Conservation (phyloP, 495 filamentous ascomycete species). For the Xylaria venustula region DNA sequence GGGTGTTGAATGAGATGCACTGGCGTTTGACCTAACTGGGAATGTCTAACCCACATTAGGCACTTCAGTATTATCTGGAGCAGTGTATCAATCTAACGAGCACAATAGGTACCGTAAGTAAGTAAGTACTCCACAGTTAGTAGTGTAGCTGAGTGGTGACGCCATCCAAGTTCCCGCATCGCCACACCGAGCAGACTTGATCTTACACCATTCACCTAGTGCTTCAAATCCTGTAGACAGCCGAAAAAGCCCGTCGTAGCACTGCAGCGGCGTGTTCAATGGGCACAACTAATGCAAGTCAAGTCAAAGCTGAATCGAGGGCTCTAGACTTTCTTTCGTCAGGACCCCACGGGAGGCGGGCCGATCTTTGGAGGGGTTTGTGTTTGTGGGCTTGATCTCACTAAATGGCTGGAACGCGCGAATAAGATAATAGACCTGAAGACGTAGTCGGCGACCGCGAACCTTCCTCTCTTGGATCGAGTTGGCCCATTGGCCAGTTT, state of each 20-base stretch:
- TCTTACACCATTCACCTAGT: background rate
- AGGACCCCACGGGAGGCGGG: background rate
- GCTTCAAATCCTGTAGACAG: background rate
- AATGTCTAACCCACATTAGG: no score
- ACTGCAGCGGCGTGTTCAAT: background rate
- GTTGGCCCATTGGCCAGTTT: background rate
- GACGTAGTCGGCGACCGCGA: background rate
- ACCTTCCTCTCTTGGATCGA: background rate
- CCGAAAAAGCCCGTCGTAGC: background rate
- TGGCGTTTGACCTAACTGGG: no score
- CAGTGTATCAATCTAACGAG: no score
- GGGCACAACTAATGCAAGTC: background rate
- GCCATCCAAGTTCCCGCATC: no score
- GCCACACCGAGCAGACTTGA: no score
- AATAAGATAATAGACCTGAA: background rate
- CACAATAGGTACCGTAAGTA: no score
- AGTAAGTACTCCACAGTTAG: no score
- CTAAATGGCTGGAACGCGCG: background rate
- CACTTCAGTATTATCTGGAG: no score
- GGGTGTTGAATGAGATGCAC: no score
- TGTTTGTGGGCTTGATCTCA: background rate
- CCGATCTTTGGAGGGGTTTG: background rate
- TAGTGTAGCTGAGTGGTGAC: no score
- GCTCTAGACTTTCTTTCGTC: background rate
- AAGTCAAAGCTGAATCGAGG: background rate